These are phyloP conservation scores for Collybia mongolica DNA, from an alignment of 768 basidiomycete species.

Conservation along the genomic window DNA sequence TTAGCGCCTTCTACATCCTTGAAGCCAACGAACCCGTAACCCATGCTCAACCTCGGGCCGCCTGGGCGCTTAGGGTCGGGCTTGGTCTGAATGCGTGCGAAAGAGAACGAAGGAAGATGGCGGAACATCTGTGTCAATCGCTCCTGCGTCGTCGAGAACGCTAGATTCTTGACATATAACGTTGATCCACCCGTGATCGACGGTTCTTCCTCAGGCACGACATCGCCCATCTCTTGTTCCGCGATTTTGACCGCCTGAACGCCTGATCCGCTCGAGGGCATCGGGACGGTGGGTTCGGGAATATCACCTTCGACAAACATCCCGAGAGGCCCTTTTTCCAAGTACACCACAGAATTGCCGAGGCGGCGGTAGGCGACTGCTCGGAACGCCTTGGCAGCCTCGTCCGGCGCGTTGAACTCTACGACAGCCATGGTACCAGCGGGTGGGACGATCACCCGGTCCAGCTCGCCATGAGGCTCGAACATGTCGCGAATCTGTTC, in stretches of 20 bases:
- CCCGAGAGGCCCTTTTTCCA: slow-evolving; percentile 88
- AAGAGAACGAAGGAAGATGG: slow-evolving; percentile 75
- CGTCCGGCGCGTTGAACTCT: slow-evolving; percentile 71
- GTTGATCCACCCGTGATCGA: slow-evolving; percentile 70
- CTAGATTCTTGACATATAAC: slow-evolving; percentile 91
- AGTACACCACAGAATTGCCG: slow-evolving; percentile 86
- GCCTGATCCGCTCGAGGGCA: slow-evolving; percentile 8
- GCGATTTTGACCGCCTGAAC: slow-evolving; percentile 36
- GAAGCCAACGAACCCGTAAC: slow-evolving; percentile 96
- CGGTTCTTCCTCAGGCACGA: slow-evolving; percentile 31
- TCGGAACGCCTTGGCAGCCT: slow-evolving; percentile 74
- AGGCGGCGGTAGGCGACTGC: slow-evolving; percentile 85
- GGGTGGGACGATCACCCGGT: slow-evolving; percentile 79
- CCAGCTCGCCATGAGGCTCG: slow-evolving; percentile 67
- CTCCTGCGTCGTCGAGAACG: slow-evolving; percentile 87
- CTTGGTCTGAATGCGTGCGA: slow-evolving; percentile 90
- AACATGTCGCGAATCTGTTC: slow-evolving; percentile 82
- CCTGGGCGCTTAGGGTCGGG: slow-evolving; percentile 75
- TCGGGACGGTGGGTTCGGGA: slow-evolving; percentile 9
- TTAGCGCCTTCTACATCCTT: slow-evolving; percentile 69
- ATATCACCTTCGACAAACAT: slow-evolving; percentile 64
- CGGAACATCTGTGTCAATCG: slow-evolving; percentile 69
- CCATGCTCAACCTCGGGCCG: slow-evolving; percentile 76
- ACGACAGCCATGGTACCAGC: slow-evolving; percentile 87
- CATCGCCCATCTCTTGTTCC: slow-evolving; percentile 36